These are phyloP conservation scores for Jatropha curcas DNA, from an alignment of 345 rosid species.

Conservation along the genomic window DNA sequence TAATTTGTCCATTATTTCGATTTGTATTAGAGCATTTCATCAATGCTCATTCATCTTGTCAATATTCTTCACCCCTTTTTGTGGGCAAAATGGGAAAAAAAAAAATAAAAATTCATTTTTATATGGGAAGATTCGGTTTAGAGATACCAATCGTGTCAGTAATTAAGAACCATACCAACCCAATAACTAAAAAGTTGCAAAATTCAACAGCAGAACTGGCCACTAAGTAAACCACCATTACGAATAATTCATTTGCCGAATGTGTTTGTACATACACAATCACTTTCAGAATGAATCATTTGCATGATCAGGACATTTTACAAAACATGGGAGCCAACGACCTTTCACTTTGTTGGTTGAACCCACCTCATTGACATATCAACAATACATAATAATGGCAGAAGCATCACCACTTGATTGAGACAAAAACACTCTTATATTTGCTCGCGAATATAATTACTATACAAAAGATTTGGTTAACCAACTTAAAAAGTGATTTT, in stretches of 20 bases:
- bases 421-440: not conserved
- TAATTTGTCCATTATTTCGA: not conserved
- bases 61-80: slow-evolving; percentile 14
- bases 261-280: not conserved
- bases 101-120: not conserved
- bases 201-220: not conserved
- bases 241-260: no score
- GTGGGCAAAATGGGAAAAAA: slow-evolving; percentile 5
- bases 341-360: slow-evolving; percentile 1
- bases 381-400: not conserved
- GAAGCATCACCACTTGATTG: not conserved
- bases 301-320: not conserved
- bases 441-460: not conserved
- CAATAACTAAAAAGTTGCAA: slow-evolving; percentile 9
- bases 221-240: slow-evolving; percentile 2
- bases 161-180: not conserved
- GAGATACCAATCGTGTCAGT: not conserved
- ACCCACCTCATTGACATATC: slow-evolving; percentile 13
- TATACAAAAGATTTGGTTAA: slow-evolving; percentile 8
- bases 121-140: not conserved
- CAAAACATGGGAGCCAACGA: slow-evolving; percentile 15
- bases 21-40: slow-evolving; percentile 16
- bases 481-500: not conserved
- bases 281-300: slow-evolving; percentile 17
- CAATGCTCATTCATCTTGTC: slow-evolving; percentile 15